These are phyloP conservation scores for Nakaseomyces delphensis DNA, from an alignment of 1,139 yeast genomes.

Conservation along the genomic window DNA sequence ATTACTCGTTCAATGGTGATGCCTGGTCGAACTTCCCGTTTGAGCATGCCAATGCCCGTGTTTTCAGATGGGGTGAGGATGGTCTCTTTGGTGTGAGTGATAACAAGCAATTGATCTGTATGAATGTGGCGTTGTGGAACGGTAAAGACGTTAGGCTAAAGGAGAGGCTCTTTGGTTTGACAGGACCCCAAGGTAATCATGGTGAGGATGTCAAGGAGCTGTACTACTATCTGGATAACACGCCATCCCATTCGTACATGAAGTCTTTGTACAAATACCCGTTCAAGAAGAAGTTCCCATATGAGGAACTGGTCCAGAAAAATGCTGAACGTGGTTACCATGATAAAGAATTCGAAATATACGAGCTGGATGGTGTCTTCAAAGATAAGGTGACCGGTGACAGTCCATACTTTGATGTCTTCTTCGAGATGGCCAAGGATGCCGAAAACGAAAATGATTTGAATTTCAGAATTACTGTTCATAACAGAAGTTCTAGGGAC, in stretches of 20 bases:
- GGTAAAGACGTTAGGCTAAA: slow-evolving; percentile 79
- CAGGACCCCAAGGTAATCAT: slow-evolving; percentile 91
- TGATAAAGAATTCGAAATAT: slow-evolving; percentile 49
- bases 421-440: slow-evolving; percentile 85
- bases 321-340: slow-evolving; percentile 41
- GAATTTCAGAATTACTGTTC: slow-evolving; percentile 79
- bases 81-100: slow-evolving; percentile 91
- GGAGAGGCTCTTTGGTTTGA: slow-evolving; percentile 81
- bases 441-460: slow-evolving; percentile 76
- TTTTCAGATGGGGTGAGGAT: slow-evolving; percentile 95
- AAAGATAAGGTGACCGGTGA: slow-evolving; percentile 45
- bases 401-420: slow-evolving; percentile 80
- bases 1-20: slow-evolving; percentile 77
- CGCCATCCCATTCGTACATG: slow-evolving; percentile 92
- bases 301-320: slow-evolving; percentile 62
- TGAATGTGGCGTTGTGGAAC: slow-evolving; percentile 85
- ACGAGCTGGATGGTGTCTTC: slow-evolving; percentile 28
- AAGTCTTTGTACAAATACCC: slow-evolving; percentile 91
- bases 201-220: slow-evolving; percentile 93
- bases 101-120: slow-evolving; percentile 68
- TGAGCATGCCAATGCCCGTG: slow-evolving; percentile 74
- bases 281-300: slow-evolving; percentile 66
- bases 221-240: slow-evolving; percentile 79
- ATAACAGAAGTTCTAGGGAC: slow-evolving; percentile 63
- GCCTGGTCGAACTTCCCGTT: slow-evolving; percentile 92